These are phyloP conservation scores for Diplosphaera chodatii DNA, from an alignment of 139 green algal genomes.

Conservation along the genomic window DNA sequence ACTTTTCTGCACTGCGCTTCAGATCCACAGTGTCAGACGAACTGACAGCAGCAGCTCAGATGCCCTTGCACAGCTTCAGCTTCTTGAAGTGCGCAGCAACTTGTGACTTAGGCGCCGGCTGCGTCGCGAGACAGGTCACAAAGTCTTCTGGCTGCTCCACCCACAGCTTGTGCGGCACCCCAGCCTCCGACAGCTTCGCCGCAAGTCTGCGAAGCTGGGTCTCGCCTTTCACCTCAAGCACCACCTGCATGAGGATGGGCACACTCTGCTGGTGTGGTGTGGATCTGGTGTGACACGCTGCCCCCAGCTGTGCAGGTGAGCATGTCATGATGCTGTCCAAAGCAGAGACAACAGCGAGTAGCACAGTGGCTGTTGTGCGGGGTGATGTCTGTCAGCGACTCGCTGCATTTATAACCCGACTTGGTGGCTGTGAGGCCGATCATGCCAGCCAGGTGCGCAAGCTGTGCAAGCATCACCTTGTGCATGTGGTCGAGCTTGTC, in stretches of 20 bases:
- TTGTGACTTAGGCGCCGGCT: slow-evolving; percentile 62
- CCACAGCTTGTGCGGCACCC: slow-evolving; percentile 87
- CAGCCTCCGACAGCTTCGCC: slow-evolving; percentile 59
- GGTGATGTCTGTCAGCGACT: no score
- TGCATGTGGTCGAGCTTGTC: slow-evolving; percentile 86
- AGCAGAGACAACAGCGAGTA: no score
- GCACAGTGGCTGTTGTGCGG: no score
- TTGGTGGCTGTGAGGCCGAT: not conserved
- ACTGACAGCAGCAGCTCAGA: not conserved
- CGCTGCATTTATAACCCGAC: no score
- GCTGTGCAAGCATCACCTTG: no score
- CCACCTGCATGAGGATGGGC: slow-evolving; percentile 51
- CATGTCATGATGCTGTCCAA: no score
- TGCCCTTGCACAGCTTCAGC: slow-evolving; percentile 78
- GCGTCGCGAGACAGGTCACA: slow-evolving; percentile 83
- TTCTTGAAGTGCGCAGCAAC: slow-evolving; percentile 76
- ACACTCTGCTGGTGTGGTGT: no score
- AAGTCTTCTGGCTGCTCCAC: slow-evolving; percentile 93
- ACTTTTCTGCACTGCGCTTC: no score
- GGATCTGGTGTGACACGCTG: not conserved
- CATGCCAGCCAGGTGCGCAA: not conserved
- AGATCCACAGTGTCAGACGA: no score
- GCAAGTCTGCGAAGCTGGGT: slow-evolving; percentile 65
- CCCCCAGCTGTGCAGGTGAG: no score
- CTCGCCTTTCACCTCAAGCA: slow-evolving; percentile 87